Conservation (phyloP, 2,329 filamentous ascomycete genomes). For the Hortaea sp. region DNA sequence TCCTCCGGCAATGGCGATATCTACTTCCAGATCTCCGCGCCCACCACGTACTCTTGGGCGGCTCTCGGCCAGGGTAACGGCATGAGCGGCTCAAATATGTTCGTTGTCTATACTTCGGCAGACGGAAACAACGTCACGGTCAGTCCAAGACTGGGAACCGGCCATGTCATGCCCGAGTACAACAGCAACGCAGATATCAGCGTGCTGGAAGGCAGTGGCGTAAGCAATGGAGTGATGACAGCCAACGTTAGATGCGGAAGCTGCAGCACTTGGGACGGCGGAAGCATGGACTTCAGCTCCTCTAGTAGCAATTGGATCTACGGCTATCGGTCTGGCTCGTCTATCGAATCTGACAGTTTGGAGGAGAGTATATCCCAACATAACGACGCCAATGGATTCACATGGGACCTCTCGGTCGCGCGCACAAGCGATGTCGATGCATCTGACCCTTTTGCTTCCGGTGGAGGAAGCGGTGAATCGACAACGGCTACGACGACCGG, state of each 20-base stretch:
- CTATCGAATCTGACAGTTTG: slow-evolving; percentile 39
- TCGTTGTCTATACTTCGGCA: slow-evolving; percentile 46
- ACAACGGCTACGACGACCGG: slow-evolving; percentile 3
- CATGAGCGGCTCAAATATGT: slow-evolving; percentile 50
- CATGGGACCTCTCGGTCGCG: slow-evolving; percentile 39
- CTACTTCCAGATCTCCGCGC: slow-evolving; percentile 48
- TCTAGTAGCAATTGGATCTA: slow-evolving; percentile 38
- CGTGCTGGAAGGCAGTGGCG: slow-evolving; percentile 44
- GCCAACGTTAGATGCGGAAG: slow-evolving; percentile 48
- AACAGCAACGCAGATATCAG: slow-evolving; percentile 36
- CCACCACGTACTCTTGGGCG: slow-evolving; percentile 44
- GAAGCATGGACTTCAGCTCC: slow-evolving; percentile 40
- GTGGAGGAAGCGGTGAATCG: slow-evolving; percentile 5
- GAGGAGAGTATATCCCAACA: slow-evolving; percentile 37
- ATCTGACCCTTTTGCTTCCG: slow-evolving; percentile 31
- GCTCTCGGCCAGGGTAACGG: slow-evolving; percentile 44
- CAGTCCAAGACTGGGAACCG: slow-evolving; percentile 40
- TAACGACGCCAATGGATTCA: slow-evolving; percentile 31
- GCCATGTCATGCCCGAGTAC: slow-evolving; percentile 33
- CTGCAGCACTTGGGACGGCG: slow-evolving; percentile 44
- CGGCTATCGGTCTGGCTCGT: slow-evolving; percentile 35
- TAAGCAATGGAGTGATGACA: slow-evolving; percentile 42
- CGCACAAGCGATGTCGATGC: slow-evolving; percentile 35
- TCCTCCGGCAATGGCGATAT: slow-evolving; percentile 44
- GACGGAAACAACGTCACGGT: slow-evolving; percentile 47